Base-by-base conservation (phyloP, 768 basidiomycete genomes). In the Pseudohyphozyma bogoriensis region DNA sequence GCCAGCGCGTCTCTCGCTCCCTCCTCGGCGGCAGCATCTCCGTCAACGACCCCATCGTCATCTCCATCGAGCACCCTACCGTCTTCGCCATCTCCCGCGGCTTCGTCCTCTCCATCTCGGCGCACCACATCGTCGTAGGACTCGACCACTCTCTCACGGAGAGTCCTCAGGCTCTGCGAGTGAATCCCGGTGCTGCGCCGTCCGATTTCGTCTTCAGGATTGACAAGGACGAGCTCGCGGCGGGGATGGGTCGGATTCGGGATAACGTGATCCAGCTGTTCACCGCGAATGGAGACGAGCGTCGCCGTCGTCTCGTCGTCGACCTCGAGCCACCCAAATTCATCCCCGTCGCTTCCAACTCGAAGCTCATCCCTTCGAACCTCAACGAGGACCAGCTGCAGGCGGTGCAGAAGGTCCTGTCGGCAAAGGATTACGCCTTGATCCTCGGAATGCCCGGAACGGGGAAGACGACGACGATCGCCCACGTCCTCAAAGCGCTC, bases 401-500 rank as follows among this genome's bases (percentile, higher is more conserved):
- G 10, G 93, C 92, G 2, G 79, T 93, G 72, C 73, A 75, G 26
- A 86, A 83, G 68, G 87, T 85, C 4, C 72, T 97, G 29, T 75
- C 78, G 9, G 89, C 95, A 2, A 77, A 81, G 59, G 91, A 99
- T 72, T 99, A 96, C 71, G 85, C 92, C 1, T 75, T 97, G 58
- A 81, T 99, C 31, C 78, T 97, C 10, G 95, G 95, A 20, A 96
- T 97, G 95, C 95, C 95, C 11, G 95, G 95, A 1, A 97, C 93
- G 6, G 93, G 95, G 11, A 99, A 99, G 75, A 95, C 93, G 45
- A 93, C 90, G 1, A 86, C 95, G 6, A 86, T 95, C 62, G 89
- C 87, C 1, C 84, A 88, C 35, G 80, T 95, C 51, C 91, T 97
- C 70, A 80, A 82, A 68, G 80, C 80, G 51, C 75, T 97, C 18